Evolutionary conservation across 148 eudicot species (phyloP), one percentile per base, ranked within the genome.

Genomic region (Dysphania ambrosioides): DNA sequence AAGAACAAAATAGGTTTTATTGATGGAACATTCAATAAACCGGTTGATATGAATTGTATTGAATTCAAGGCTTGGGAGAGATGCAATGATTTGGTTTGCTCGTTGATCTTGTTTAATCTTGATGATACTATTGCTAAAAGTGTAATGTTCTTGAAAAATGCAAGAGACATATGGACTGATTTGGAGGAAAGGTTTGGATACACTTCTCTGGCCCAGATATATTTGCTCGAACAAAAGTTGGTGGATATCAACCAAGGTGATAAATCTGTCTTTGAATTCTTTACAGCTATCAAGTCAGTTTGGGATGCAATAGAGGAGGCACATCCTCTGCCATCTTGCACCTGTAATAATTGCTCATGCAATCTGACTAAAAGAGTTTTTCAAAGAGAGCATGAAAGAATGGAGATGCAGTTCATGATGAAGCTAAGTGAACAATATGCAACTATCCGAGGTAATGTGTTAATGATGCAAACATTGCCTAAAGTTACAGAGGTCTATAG

Each of bases 311-410:
- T 44, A 0, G 3, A 1, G 12, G 19, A 15, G 0, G 15, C 15
- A 2, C 2, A 13, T 44, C 51, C 19, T 44, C 0, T 15, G 13
- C 51, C 51, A 1, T 11, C 19, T 1, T 44, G 51, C 15, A 11
- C 51, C 0, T 44, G 51, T 12, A 3, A 0, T 0, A 1, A 1
- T 0, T 44, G 21, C 3, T 11, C 51, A 0, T 44, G 51, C 0
- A 44, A 44, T 44, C 0, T 44, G 19, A 44, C 51, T 44, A 16
- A 44, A 0, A 44, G 15, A 1, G 3, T 44, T 2, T 15, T 44
- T 3, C 12, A 44, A 4, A 12, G 3, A 15, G 4, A 44, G 3
- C 51, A 44, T 0, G 51, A 44, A 0, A 15, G 15, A 15, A 44
- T 16, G 3, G 0, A 11, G 3, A 44, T 44, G 13, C 4, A 44